Evolutionary conservation across 805 yeast genomes (phyloP).

Genomic region (Kluyveromyces lactis): DNA sequence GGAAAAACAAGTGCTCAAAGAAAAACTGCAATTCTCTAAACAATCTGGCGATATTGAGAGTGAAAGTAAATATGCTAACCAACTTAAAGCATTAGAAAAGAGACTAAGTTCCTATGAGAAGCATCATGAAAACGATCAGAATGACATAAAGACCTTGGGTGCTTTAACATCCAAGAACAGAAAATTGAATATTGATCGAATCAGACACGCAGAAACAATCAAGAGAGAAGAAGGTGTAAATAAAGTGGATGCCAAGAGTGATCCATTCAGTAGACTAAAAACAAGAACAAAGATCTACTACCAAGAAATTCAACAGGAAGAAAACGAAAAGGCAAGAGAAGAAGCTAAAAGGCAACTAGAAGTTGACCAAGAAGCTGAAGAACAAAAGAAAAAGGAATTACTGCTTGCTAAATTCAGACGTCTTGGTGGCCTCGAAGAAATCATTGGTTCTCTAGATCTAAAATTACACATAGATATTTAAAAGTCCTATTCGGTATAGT

Average conservation of each 20-base stretch:
- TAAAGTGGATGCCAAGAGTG: slow-evolving; percentile 37
- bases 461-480: slow-evolving; percentile 32
- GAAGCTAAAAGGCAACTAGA: slow-evolving; percentile 40
- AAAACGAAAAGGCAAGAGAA: slow-evolving; percentile 49
- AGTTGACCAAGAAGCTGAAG: slow-evolving; percentile 34
- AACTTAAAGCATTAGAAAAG: slow-evolving; percentile 35
- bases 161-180: slow-evolving; percentile 81
- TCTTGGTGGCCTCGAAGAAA: slow-evolving; percentile 48
- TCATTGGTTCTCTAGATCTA: slow-evolving; percentile 36
- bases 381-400: slow-evolving; percentile 36
- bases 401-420: slow-evolving; percentile 48
- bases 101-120: slow-evolving; percentile 30
- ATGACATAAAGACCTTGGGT: slow-evolving; percentile 43
- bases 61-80: slow-evolving; percentile 38
- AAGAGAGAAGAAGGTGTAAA: slow-evolving; percentile 46
- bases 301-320: slow-evolving; percentile 43
- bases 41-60: slow-evolving; percentile 44
- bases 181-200: slow-evolving; percentile 64
- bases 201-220: slow-evolving; percentile 70
- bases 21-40: slow-evolving; percentile 66
- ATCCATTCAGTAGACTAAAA: slow-evolving; percentile 86
- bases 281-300: slow-evolving; percentile 84
- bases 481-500: too few species aligned
- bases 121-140: slow-evolving; percentile 33
- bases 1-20: slow-evolving; percentile 61